Percentiles rank a stretch among this genome's conserved stretches.
Conservation (phyloP, 2,329 filamentous ascomycete species). For the Coniosporium tulheliwenetii region DNA sequence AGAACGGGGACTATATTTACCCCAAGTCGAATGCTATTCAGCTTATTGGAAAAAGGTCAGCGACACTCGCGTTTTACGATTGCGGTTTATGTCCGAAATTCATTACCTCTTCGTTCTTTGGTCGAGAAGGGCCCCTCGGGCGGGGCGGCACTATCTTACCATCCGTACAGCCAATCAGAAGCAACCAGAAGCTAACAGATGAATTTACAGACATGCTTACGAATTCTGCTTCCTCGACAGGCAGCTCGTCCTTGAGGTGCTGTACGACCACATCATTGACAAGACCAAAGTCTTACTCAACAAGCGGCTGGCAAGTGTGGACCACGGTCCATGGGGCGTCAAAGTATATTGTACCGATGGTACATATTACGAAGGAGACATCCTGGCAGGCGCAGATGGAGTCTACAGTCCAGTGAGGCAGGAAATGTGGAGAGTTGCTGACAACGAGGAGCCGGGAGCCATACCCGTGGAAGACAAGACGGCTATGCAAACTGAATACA, state of each 20-base stretch:
- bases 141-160: too few relatives aligned
- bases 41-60: too few relatives aligned
- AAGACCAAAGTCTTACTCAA: slow-evolving; percentile 5
- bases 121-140: too few relatives aligned
- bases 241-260: slow-evolving; percentile 10
- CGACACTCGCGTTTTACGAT: too few relatives aligned
- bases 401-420: slow-evolving; percentile 10
- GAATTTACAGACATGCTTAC: slow-evolving; percentile 5
- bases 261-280: slow-evolving; percentile 8
- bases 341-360: slow-evolving; percentile 3
- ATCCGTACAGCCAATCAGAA: too few relatives aligned
- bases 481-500: slow-evolving; percentile 11
- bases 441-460: slow-evolving; percentile 3
- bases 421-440: slow-evolving; percentile 11
- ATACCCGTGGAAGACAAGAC: slow-evolving; percentile 7
- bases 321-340: slow-evolving; percentile 1
- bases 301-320: slow-evolving; percentile 2
- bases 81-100: too few relatives aligned
- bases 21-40: too few relatives aligned
- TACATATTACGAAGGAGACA: slow-evolving; percentile 8
- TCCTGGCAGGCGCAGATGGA: slow-evolving; percentile 14
- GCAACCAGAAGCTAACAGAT: background rate
- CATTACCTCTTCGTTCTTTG: too few relatives aligned
- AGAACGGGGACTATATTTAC: too few relatives aligned
- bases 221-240: slow-evolving; percentile 11